Evolutionary conservation across 768 basidiomycete genomes (phyloP), one percentile per base, ranked within the genome.

Genomic region (Lepiota brunneoincarnata): DNA sequence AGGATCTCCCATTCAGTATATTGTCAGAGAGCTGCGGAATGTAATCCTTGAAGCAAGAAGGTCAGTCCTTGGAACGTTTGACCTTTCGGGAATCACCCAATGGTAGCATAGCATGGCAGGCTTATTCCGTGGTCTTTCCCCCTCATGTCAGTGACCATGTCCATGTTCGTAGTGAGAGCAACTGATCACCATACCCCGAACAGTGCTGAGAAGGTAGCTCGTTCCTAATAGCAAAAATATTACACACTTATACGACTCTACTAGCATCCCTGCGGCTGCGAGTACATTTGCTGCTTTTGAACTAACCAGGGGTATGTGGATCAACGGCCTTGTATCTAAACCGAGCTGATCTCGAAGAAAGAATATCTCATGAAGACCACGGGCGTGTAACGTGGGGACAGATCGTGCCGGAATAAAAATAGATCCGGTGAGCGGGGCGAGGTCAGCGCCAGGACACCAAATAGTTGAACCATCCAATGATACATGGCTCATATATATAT

Each of bases 201-300:
- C 58, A 89, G 86, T 89, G 28, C 59, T 89, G 41, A 74, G 86
- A 78, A 88, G 83, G 85, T 83, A 56, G 9, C 37, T 10, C 14
- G 36, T 20, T 26, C 17, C 17, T 15, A 15, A 20, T 11, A 1
- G 7, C 17, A 43, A 44, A 26, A 43, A 15, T 56, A 14, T 34
- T 56, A 61, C 14, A 44, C 58, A 93, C 38, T 46, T 36, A 51
- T 35, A 39, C 17, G 35, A 15, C 35, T 36, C 3, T 34, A 28
- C 20, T 11, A 54, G 92, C 69, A 92, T 95, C 62, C 94, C 94
- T 12, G 91, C 94, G 4, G 93, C 93, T 11, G 94, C 84, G 39
- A 86, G 87, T 59, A 97, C 94, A 2, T 96, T 97, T 60, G 87
- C 90, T 10, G 89, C 89, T 0, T 97, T 89, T 63, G 93, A 97